Base-by-base conservation (phyloP, 2,329 filamentous ascomycete species). In the Venturia aucupariae region DNA sequence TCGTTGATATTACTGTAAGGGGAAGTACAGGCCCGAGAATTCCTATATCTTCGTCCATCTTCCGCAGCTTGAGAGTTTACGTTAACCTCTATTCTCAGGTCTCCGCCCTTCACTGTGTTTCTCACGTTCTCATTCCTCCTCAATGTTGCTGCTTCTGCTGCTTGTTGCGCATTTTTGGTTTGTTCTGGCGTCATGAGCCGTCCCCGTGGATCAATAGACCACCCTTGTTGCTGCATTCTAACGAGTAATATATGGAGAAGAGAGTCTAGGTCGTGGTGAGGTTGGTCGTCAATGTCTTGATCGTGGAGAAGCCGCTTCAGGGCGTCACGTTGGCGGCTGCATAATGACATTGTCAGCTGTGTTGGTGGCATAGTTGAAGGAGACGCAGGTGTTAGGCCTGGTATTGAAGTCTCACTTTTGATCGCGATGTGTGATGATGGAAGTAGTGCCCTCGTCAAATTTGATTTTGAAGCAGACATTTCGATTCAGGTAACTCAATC, bases 171-270 rank as follows among this genome's bases (percentile, higher is more conserved):
- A 15, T 27, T 27, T 10, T 35, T 22, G 27, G 51, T 57, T 35
- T 57, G 51, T 22, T 57, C 51, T 6, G 51, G 51, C 8, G 51
- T 57, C 19, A 35, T 32, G 51, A 57, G 51, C 8, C 30, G 51
- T 6, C 51, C 51, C 19, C 51, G 51, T 11, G 27, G 7, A 57
- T 57, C 51, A 22, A 57, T 57, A 10, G 51, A 57, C 51, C 51
- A 57, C 17, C 51, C 51, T 57, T 57, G 27, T 57, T 57, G 51
- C 15, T 57, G 51, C 51, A 57, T 57, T 32, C 51, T 19, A n/a
- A 38, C 51, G 5, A 57, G 51, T 35, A 57, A n/a, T 32, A 57
- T 57, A 19, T 57, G 51, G 15, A 57, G 30, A 8, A 57, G 51
- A 8, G 30, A 38, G 30, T 57, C 51, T 57, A 57, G 17, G 10